Base-by-base conservation (phyloP, 352 stramenopile genomes). In the Phytophthora kernoviae region DNA sequence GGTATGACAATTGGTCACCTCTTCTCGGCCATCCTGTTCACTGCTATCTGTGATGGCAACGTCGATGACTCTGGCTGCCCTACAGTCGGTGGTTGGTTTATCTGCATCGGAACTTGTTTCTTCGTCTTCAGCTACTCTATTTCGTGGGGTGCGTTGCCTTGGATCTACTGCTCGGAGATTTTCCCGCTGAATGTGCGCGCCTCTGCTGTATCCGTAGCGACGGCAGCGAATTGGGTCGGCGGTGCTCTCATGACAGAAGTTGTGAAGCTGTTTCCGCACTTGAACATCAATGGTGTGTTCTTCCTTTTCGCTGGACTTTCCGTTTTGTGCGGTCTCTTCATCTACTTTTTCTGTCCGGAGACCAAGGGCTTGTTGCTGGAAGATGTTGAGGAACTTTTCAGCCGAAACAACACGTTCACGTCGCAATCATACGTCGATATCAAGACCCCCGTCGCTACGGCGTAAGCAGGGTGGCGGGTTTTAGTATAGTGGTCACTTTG, bases 141-240 rank as follows among this genome's bases (percentile, higher is more conserved):
- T 3, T 73, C 58, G 15, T 73, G 64, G 64, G 64, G 58, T 17
- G 57, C 79, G 6, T 32, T 84, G 30, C 39, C 69, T 9, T 88
- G 79, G 79, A 73, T 88, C 32, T 83, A 85, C 59, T 77, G 73
- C 8, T 62, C 70, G 15, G 77, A 87, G 69, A 69, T 81, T 22
- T 86, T 85, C 61, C 71, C 75, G 2, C 61, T 81, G 18, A 75
- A 70, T 27, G 70, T 84, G 4, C 73, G 78, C 2, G 73, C 73
- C 30, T 77, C 70, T 22, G 75, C 70, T 20, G 71, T 81, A 34
- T 66, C 73, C 11, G 43, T 83, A 22, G 60, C 65, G 36, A 76
- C 68, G 5, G 58, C 69, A 41, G 43, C 72, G 10, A 84, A 79
- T 39, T 81, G 73, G 73, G n/a, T 72, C 24, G 73, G 70, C 36